A percentile compares a stretch with the other conserved stretches of the same genome.
These are phyloP conservation scores for Micromonas pusilla DNA, from an alignment of 139 green algal genomes.

Conservation along the genomic window DNA sequence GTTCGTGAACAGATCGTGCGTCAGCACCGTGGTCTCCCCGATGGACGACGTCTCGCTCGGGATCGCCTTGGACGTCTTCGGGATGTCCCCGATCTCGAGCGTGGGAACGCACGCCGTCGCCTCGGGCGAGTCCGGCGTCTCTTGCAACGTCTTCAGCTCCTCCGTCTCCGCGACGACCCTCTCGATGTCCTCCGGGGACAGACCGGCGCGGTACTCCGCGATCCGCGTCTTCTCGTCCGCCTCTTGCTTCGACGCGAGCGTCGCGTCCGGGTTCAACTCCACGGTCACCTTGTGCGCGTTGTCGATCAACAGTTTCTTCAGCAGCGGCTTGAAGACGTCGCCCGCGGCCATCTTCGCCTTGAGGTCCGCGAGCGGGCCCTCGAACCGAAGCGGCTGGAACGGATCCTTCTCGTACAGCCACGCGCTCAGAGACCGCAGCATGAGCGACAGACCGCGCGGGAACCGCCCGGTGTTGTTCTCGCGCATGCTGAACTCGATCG, in stretches of 20 bases:
- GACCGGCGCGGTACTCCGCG: constrained; percentile 32
- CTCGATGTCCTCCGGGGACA: constrained; percentile 56
- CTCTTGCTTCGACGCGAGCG: constrained; percentile 52
- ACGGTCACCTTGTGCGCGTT: constrained; percentile 86
- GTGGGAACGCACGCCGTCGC: constrained; percentile 61
- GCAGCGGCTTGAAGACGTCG: constrained; percentile 87
- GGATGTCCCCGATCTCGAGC: constrained; percentile 79
- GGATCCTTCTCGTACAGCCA: constrained; percentile 97
- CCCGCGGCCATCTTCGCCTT: constrained; percentile 76
- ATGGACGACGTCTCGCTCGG: constrained; percentile 51
- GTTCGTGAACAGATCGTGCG: constrained; percentile 98
- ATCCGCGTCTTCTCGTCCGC: constrained; percentile 60
- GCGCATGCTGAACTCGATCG: constrained; percentile 93
- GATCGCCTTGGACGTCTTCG: constrained; percentile 64
- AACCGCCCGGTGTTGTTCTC: constrained; percentile 99
- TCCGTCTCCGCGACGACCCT: constrained; percentile 57
- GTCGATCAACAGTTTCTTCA: constrained; percentile 78
- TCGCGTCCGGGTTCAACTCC: constrained; percentile 52
- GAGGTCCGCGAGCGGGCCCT: constrained; percentile 72
- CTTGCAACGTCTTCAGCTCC: constrained; percentile 84
- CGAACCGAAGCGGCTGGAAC: constrained; percentile 82
- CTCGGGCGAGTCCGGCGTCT: constrained; percentile 88
- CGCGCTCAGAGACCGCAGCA: constrained; percentile 81
- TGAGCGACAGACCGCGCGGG: constrained; percentile 88
- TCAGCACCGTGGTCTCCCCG: constrained; percentile 65